These are phyloP conservation scores for Alternaria atra DNA, from an alignment of 2,329 filamentous ascomycete genomes.

Conservation along the genomic window DNA sequence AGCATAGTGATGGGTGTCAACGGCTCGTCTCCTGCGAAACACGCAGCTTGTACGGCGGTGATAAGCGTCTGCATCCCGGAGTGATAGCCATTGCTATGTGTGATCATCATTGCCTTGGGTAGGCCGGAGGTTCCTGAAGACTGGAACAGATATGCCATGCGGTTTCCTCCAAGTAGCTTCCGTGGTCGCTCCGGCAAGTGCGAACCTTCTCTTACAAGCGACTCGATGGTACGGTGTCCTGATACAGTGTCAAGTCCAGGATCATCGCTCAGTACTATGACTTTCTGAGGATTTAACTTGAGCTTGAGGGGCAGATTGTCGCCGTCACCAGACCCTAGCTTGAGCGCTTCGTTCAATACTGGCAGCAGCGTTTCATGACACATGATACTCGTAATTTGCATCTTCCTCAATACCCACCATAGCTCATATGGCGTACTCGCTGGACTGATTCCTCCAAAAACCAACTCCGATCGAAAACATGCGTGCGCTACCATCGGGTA, in stretches of 20 bases:
- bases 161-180: slow-evolving; percentile 34
- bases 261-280: slow-evolving; percentile 41
- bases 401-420: slow-evolving; percentile 45
- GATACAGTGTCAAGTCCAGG: slow-evolving; percentile 23
- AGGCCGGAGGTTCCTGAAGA: slow-evolving; percentile 42
- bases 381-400: slow-evolving; percentile 42
- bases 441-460: slow-evolving; percentile 45
- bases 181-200: slow-evolving; percentile 27
- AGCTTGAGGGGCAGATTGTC: slow-evolving; percentile 33
- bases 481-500: slow-evolving; percentile 44
- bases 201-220: slow-evolving; percentile 31
- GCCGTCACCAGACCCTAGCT: slow-evolving; percentile 34
- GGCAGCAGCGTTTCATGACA: slow-evolving; percentile 40
- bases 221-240: slow-evolving; percentile 36
- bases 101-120: slow-evolving; percentile 48
- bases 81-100: slow-evolving; percentile 38
- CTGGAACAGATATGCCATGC: slow-evolving; percentile 43
- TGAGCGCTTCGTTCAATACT: slow-evolving; percentile 35
- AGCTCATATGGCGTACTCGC: slow-evolving; percentile 43
- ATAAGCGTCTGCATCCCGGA: slow-evolving; percentile 40
- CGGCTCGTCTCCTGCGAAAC: slow-evolving; percentile 33
- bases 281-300: slow-evolving; percentile 32
- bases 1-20: slow-evolving; percentile 25
- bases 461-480: slow-evolving; percentile 40
- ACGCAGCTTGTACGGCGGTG: slow-evolving; percentile 31